phyloP scores from a whole-genome alignment of 345 rosid genomes.

The sweet orange (Citrus sinensis) region DVS_A1.0 CM039165.1:3676001-3676500 shows the following conservation, averaged over 20 bases:
- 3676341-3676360: neutral
- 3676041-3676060: neutral
- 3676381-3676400: neutral
- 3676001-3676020: neutral
- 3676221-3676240: slow-evolving; percentile 7
- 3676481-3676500: too few species aligned
- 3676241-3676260: slow-evolving; percentile 5
- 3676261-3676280: slow-evolving; percentile 3
- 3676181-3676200: neutral
- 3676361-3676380: neutral
- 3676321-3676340: neutral
- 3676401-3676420: neutral
- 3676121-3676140: slow-evolving; percentile 4
- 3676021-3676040: neutral
- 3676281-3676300: neutral
- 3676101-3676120: neutral
- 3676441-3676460: too few species aligned
- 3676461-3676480: too few species aligned
- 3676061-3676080: neutral
- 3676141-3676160: neutral
- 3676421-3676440: too few species aligned
- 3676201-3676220: neutral
- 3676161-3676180: neutral
- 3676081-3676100: neutral
- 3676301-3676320: neutral